Conservation (phyloP, 495 filamentous ascomycete species). For the Podospora anserina region DNA sequence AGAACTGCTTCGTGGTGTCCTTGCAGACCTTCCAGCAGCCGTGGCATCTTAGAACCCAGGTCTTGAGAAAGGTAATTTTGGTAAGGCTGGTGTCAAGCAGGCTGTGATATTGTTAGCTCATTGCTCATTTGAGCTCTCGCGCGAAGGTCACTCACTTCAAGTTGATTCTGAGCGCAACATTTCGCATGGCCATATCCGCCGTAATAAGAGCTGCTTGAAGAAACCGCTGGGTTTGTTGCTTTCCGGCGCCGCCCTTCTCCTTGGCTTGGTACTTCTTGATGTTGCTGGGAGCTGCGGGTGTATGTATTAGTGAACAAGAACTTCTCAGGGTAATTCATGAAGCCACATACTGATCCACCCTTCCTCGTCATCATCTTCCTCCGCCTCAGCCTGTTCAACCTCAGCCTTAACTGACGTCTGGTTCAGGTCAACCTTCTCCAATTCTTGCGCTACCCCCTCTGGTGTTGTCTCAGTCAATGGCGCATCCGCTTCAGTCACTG, state of each 20-base stretch:
- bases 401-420: conserved; percentile 35
- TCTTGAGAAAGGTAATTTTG: conserved; percentile 74
- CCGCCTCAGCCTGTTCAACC: conserved; percentile 21
- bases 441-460: conserved; percentile 29
- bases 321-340: neutral
- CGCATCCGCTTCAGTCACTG: conserved; percentile 16
- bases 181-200: conserved; percentile 95
- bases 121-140: neutral
- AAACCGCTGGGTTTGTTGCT: conserved; percentile 53
- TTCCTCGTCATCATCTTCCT: conserved; percentile 31
- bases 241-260: conserved; percentile 49
- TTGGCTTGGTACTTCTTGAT: conserved; percentile 76
- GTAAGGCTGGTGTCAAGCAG: conserved; percentile 74
- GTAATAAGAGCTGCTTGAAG: conserved; percentile 86
- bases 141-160: conserved; percentile 52
- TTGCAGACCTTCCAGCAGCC: conserved; percentile 85
- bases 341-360: conserved; percentile 67
- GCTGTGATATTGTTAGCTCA: conserved; percentile 22
- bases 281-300: conserved; percentile 64
- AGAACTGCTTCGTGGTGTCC: conserved; percentile 89
- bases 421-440: conserved; percentile 19
- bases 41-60: conserved; percentile 89
- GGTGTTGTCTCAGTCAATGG: neutral
- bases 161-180: conserved; percentile 90
- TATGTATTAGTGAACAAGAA: conserved; percentile 2